Base-by-base conservation (phyloP, 2,329 filamentous ascomycete genomes). In the Colletotrichum ledebouriae region DNA sequence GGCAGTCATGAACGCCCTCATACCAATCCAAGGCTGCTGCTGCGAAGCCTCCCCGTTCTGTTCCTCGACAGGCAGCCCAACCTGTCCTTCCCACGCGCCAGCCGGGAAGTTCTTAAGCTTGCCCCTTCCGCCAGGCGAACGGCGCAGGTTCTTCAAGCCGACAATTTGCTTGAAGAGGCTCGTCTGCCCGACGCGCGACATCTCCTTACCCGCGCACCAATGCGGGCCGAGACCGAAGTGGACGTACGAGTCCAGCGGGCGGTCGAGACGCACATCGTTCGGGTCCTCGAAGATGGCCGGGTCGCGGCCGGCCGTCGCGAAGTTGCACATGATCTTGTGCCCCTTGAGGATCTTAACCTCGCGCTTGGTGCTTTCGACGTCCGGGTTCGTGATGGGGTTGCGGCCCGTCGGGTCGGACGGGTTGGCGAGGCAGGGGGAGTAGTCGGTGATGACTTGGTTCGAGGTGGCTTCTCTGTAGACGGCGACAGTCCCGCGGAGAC, bases 151-250 rank as follows among this genome's bases (percentile, higher is more conserved):
- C 17, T 71, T 70, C 4, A 74, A 71, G 6, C 72, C 66, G 13
- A 74, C 71, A 11, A 76, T 67, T 41, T 60, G 70, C 69, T 74
- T 73, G 58, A 76, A 70, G 25, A 75, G 53, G 6, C 68, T 72
- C 7, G 71, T 70, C 59, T 73, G 61, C 1, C 72, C 71, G 12
- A 69, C 65, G 9, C 71, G 71, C 55, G 71, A 83, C 29, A 83
- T 81, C n/a, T 85, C 80, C 67, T 67, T 69, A 13, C 67, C 67
- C 7, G 67, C 67, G 33, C 71, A 78, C 78, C 22, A 85, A 72
- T 87, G 85, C 15, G 84, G 80, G 0, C 86, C 87, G 33, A 81
- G 78, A 41, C 85, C 85, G 69, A 83, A 84, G 74, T 84, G 81
- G 69, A 87, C 82, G 73, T 88, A 89, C 1, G 77, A 77, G 9